These are phyloP conservation scores for Candida cerambycidarum DNA, from an alignment of 805 yeast genomes.

Conservation along the genomic window DNA sequence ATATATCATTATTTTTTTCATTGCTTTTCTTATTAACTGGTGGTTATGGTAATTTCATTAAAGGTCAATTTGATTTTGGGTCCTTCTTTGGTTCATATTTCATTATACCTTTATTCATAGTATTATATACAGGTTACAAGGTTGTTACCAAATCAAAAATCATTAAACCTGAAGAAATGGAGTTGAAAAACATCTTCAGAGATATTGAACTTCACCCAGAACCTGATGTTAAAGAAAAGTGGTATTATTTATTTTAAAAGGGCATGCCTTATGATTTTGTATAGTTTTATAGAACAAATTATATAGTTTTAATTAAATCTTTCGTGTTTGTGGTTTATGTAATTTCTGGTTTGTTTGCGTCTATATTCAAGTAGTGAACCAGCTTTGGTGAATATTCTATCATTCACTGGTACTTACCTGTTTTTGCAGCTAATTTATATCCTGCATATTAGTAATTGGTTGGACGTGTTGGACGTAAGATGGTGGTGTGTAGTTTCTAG, in stretches of 20 bases:
- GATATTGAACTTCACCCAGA: slow-evolving; percentile 29
- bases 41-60: slow-evolving; percentile 66
- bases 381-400: no score
- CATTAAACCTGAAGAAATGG: slow-evolving; percentile 34
- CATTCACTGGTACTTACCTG: no score
- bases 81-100: slow-evolving; percentile 73
- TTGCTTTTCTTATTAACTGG: slow-evolving; percentile 54
- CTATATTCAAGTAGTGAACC: no score
- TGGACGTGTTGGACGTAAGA: no score
- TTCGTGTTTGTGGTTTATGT: no score
- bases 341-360: no score
- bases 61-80: slow-evolving; percentile 48
- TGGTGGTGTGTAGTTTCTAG: no score
- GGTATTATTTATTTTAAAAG: not conserved
- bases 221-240: slow-evolving; percentile 13
- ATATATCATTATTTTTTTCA: slow-evolving; percentile 31
- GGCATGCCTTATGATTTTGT: no score
- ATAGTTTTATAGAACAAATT: no score
- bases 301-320: no score
- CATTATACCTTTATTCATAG: slow-evolving; percentile 56
- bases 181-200: slow-evolving; percentile 24
- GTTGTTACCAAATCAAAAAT: slow-evolving; percentile 30
- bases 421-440: no score
- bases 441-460: no score
- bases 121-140: slow-evolving; percentile 60